A percentile compares a stretch with the other conserved stretches of the same genome.
phyloP scores from a whole-genome alignment of 2,329 filamentous ascomycete species.

The Fusarium haematococcum region DNA sequence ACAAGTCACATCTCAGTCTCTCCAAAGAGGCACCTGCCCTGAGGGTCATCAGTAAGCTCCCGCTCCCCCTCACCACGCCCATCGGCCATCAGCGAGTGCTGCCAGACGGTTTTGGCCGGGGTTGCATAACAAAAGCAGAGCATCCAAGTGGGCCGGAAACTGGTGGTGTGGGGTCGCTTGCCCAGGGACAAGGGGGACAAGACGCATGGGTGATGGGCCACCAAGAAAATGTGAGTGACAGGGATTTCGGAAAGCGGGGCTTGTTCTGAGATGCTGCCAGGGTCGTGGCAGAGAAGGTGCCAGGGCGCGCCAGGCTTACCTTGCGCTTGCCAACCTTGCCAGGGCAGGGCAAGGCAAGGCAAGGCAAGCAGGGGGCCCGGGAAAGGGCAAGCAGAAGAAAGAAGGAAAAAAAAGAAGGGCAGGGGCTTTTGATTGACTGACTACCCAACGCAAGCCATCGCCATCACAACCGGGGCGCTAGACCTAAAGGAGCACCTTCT shows the following conservation, averaged over 20 bases:
- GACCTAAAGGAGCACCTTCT: constrained; percentile 12
- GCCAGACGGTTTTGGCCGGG: constrained; percentile 31
- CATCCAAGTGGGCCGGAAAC: not conserved
- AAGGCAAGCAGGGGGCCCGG: constrained; percentile 1
- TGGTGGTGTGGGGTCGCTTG: constrained; percentile 32
- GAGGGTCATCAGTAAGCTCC: constrained; percentile 35
- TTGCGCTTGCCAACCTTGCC: not conserved
- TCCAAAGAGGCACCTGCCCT: constrained; percentile 36
- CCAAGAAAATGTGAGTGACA: constrained; percentile 18
- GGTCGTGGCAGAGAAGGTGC: constrained; percentile 15
- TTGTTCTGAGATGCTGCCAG: constrained; percentile 5
- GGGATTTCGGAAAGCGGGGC: constrained; percentile 5
- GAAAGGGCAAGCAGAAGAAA: not conserved
- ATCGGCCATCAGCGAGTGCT: constrained; percentile 23
- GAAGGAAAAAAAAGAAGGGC: not conserved
- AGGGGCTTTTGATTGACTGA: constrained; percentile 19
- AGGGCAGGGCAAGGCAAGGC: constrained; percentile 8
- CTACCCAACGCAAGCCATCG: constrained; percentile 23
- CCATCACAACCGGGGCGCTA: constrained; percentile 5
- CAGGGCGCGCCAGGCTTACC: not conserved
- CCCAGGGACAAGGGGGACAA: constrained; percentile 23
- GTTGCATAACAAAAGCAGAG: constrained; percentile 9
- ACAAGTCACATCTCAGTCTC: not conserved
- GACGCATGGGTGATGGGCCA: not conserved
- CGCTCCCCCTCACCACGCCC: constrained; percentile 31